phyloP scores from a whole-genome alignment of 2,329 filamentous ascomycete genomes.

The Chaetomiaceae sp. region DNA sequence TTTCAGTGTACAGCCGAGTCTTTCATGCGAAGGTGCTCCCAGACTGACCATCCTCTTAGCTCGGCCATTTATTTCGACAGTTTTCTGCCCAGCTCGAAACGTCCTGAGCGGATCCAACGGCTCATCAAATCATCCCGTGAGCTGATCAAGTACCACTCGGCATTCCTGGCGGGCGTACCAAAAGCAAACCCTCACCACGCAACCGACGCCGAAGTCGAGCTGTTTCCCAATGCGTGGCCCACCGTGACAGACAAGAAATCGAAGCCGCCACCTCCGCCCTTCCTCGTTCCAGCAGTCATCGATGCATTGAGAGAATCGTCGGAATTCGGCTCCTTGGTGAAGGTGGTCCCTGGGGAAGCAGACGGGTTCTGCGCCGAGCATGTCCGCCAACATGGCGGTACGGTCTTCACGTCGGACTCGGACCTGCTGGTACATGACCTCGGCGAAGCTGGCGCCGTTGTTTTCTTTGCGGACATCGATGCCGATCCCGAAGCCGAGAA shows the following conservation, averaged over 20 bases:
- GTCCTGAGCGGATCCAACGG: slow-evolving; percentile 55
- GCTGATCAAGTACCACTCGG: slow-evolving; percentile 47
- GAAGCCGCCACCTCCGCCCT: slow-evolving; percentile 48
- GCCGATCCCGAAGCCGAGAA: not conserved
- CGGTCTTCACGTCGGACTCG: slow-evolving; percentile 77
- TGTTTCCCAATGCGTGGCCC: slow-evolving; percentile 24
- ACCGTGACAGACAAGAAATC: slow-evolving; percentile 29
- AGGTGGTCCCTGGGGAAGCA: slow-evolving; percentile 77
- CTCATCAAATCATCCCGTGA: slow-evolving; percentile 54
- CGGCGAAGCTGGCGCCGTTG: slow-evolving; percentile 55
- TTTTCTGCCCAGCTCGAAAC: slow-evolving; percentile 65
- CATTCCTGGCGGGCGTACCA: slow-evolving; percentile 27
- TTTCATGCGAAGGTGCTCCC: not conserved
- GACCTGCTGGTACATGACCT: slow-evolving; percentile 76
- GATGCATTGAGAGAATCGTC: slow-evolving; percentile 57
- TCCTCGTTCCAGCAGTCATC: slow-evolving; percentile 72
- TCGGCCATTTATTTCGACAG: slow-evolving; percentile 82
- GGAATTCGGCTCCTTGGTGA: slow-evolving; percentile 40
- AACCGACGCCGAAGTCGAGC: slow-evolving; percentile 21
- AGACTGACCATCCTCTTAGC: slow-evolving; percentile 36
- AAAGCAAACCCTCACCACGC: slow-evolving; percentile 12
- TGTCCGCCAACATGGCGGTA: slow-evolving; percentile 49
- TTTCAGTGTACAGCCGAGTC: slow-evolving; percentile 53
- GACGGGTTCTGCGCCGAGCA: slow-evolving; percentile 72
- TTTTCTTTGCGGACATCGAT: slow-evolving; percentile 64